Conservation (phyloP, 1,284 basidiomycete species). For the Pyrrhoderma lamaoense region DNA sequence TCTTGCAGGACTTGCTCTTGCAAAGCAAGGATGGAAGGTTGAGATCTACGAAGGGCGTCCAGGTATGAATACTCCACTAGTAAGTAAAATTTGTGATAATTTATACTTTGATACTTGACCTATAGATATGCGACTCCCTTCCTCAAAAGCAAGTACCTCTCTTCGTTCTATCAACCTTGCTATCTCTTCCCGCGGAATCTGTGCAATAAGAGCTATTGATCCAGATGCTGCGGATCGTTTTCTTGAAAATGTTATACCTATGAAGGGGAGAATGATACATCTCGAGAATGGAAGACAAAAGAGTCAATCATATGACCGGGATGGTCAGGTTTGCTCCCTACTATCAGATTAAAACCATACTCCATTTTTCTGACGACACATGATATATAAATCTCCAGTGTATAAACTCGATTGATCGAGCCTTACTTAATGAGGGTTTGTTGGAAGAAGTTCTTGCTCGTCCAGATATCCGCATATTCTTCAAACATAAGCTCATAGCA, state of each 20-base stretch:
- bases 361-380: constrained; percentile 10
- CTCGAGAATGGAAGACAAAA: constrained; percentile 59
- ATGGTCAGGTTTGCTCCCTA: constrained; percentile 63
- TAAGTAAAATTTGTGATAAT: constrained; percentile 49
- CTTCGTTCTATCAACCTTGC: constrained; percentile 95
- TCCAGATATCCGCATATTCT: constrained; percentile 63
- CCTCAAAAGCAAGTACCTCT: constrained; percentile 53
- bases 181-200: constrained; percentile 88
- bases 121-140: constrained; percentile 63
- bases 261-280: constrained; percentile 96
- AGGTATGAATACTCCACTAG: constrained; percentile 43
- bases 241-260: constrained; percentile 79
- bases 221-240: constrained; percentile 68
- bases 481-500: constrained; percentile 71
- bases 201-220: constrained; percentile 78
- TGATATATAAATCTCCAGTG: constrained; percentile 39
- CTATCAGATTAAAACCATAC: constrained; percentile 15
- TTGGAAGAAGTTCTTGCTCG: constrained; percentile 61
- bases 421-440: constrained; percentile 79
- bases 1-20: constrained; percentile 80
- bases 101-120: constrained; percentile 37
- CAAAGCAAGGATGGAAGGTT: constrained; percentile 84
- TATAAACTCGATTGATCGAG: constrained; percentile 91
- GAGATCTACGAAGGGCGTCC: constrained; percentile 84
- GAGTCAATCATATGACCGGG: constrained; percentile 82